Base-by-base conservation (phyloP, 768 basidiomycete genomes). In the Coprinellus aureogranulatus region DNA sequence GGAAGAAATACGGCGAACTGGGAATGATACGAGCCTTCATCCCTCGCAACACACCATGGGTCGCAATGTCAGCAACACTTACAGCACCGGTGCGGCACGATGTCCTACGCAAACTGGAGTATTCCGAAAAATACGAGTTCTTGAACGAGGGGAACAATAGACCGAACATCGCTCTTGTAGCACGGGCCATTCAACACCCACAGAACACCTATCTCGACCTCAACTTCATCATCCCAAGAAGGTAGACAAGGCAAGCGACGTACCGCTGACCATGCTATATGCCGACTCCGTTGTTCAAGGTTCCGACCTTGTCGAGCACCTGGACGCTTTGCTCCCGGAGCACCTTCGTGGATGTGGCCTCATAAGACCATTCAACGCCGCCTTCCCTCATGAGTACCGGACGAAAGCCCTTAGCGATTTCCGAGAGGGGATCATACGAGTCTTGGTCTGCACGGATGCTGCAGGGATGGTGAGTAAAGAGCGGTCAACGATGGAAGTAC, bases 401-500 rank as follows among this genome's bases (percentile, higher is more conserved):
- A 20, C 25, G 2, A 18, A 52, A 2, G 65, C 68, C 0, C 66
- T 75, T 67, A 11, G 30, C 0, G 42, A 64, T 1, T 74, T 75
- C 61, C 65, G 64, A 37, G 39, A 31, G 0, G 71, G 72, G 0
- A 25, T 31, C 0, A 52, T 75, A 0, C 67, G 70, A 0, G 61
- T 75, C 2, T 26, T 75, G 11, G 62, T 74, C 2, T 75, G 72
- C 54, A 75, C 74, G 0, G 73, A 75, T 59, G 74, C 73, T 9
- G 69, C 72, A 16, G 72, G 72, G 27, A 73, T 73, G 72, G 72
- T 70, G 25, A 26, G 68, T 55, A 39, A 9, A 18, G 18, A 3
- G 14, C 20, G 3, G 2, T 10, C 34, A 16, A n/a, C 11, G 23
- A 1, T 18, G 1, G 18, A 25, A 27, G 28, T 12, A 18, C 12